Percentiles rank a stretch among this genome's conserved stretches.
phyloP scores from a whole-genome alignment of 768 basidiomycete species.

The Lyophyllum semitale region DNA sequence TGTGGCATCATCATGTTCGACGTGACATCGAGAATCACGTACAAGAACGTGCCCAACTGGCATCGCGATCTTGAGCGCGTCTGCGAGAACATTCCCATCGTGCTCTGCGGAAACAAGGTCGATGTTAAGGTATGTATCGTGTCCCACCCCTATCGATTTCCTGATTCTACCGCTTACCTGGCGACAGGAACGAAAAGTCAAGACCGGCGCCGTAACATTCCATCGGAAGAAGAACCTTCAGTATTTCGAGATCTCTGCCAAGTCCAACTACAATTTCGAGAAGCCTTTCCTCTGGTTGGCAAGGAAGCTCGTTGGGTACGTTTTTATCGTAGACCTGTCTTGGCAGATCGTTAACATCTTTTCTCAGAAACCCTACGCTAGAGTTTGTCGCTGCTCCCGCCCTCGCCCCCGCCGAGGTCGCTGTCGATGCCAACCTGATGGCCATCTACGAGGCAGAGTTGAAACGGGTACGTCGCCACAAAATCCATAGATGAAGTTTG shows the following conservation, averaged over 20 bases:
- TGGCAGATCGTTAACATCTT: no score
- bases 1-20: constrained; percentile 99
- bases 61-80: constrained; percentile 99
- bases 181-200: constrained; percentile 95
- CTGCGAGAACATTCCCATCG: constrained; percentile 99
- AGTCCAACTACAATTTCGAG: constrained; percentile 99
- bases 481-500: no score
- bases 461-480: constrained; percentile 47
- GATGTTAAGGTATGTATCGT: constrained; percentile 89
- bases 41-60: constrained; percentile 99
- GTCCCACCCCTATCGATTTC: not conserved
- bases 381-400: constrained; percentile 98
- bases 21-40: constrained; percentile 98
- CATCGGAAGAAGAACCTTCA: constrained; percentile 99
- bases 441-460: constrained; percentile 78
- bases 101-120: constrained; percentile 99
- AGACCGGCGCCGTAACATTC: constrained; percentile 98
- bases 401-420: constrained; percentile 90
- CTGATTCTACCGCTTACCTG: constrained; percentile 7
- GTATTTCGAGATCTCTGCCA: constrained; percentile 99
- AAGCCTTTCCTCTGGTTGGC: constrained; percentile 99
- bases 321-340: no score
- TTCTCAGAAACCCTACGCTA: constrained; percentile 71
- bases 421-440: constrained; percentile 80
- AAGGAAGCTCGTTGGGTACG: constrained; percentile 94